Percentiles rank a stretch among this genome's conserved stretches.
Evolutionary conservation across 164 flowering plant genomes (phyloP).

Genomic region (Amborella trichopoda): DNA sequence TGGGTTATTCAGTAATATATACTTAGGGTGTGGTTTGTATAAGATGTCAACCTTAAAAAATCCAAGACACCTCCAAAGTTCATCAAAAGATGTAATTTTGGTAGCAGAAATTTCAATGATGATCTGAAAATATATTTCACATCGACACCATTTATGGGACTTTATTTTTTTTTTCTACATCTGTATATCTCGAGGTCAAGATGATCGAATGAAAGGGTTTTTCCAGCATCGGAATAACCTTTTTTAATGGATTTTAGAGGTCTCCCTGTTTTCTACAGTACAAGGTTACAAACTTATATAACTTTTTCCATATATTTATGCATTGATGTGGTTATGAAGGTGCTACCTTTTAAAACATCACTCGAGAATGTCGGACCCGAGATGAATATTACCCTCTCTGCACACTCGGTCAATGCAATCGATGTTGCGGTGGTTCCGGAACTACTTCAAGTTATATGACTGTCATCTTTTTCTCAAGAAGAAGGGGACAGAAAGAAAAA

Average conservation of each 20-base stretch:
- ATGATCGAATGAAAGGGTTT: too few relatives aligned
- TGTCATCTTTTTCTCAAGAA: too few relatives aligned
- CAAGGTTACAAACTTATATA: not conserved
- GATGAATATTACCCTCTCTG: slow-evolving; percentile 36
- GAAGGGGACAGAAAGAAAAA: too few relatives aligned
- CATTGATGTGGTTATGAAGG: slow-evolving; percentile 20
- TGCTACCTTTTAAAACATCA: slow-evolving; percentile 24
- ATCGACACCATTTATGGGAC: not conserved
- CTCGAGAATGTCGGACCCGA: slow-evolving; percentile 30
- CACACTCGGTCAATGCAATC: slow-evolving; percentile 58
- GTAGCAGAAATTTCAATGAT: too few relatives aligned
- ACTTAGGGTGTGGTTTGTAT: too few relatives aligned
- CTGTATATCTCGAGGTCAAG: not conserved
- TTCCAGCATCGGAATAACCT: too few relatives aligned
- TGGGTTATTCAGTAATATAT: too few relatives aligned
- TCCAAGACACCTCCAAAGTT: not conserved
- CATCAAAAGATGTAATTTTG: not conserved
- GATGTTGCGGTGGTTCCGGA: slow-evolving; percentile 29
- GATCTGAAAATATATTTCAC: too few relatives aligned
- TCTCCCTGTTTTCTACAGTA: too few relatives aligned
- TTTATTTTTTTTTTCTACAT: not conserved
- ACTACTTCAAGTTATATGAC: too few relatives aligned
- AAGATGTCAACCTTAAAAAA: too few relatives aligned
- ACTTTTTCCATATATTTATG: not conserved
- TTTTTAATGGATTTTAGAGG: too few relatives aligned